These are phyloP conservation scores for Erysimum cheiranthoides DNA, from an alignment of 345 rosid genomes.

Conservation along the genomic window DNA sequence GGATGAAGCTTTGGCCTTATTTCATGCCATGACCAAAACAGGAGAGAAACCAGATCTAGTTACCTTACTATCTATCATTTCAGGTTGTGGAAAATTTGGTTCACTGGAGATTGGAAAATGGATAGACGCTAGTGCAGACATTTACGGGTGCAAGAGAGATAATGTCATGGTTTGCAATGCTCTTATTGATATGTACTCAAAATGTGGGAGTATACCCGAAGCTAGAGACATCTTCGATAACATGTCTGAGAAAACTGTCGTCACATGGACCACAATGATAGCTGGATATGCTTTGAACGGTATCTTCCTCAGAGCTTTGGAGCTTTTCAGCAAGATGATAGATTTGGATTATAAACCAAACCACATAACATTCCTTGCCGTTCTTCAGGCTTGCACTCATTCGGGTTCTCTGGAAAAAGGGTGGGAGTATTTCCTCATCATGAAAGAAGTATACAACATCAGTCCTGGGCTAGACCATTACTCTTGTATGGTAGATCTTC, in stretches of 20 bases:
- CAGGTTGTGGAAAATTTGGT: slow-evolving; percentile 63
- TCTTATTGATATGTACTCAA: slow-evolving; percentile 69
- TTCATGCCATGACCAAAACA: slow-evolving; percentile 54
- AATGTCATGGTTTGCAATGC: slow-evolving; percentile 58
- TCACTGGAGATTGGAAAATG: slow-evolving; percentile 66
- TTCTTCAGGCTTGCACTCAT: slow-evolving; percentile 71
- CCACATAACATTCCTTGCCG: slow-evolving; percentile 61
- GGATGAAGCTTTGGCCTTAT: slow-evolving; percentile 62
- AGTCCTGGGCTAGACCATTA: slow-evolving; percentile 64
- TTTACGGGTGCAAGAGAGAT: slow-evolving; percentile 49
- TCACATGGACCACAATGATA: slow-evolving; percentile 73
- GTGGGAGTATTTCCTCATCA: slow-evolving; percentile 54
- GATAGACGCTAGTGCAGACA: slow-evolving; percentile 55
- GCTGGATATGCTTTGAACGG: slow-evolving; percentile 70
- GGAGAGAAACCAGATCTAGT: slow-evolving; percentile 62
- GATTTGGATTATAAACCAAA: slow-evolving; percentile 55
- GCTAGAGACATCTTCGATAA: slow-evolving; percentile 54
- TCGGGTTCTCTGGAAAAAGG: slow-evolving; percentile 68
- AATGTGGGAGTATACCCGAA: slow-evolving; percentile 66
- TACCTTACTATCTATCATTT: slow-evolving; percentile 63
- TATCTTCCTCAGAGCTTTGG: slow-evolving; percentile 50
- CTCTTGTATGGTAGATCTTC: slow-evolving; percentile 72
- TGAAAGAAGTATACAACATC: slow-evolving; percentile 51
- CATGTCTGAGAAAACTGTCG: slow-evolving; percentile 56
- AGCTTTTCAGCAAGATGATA: slow-evolving; percentile 57